A percentile compares a stretch with the other conserved stretches of the same genome.
Conservation (phyloP, 148 eudicot species). For the Rhododendron simsii region DNA sequence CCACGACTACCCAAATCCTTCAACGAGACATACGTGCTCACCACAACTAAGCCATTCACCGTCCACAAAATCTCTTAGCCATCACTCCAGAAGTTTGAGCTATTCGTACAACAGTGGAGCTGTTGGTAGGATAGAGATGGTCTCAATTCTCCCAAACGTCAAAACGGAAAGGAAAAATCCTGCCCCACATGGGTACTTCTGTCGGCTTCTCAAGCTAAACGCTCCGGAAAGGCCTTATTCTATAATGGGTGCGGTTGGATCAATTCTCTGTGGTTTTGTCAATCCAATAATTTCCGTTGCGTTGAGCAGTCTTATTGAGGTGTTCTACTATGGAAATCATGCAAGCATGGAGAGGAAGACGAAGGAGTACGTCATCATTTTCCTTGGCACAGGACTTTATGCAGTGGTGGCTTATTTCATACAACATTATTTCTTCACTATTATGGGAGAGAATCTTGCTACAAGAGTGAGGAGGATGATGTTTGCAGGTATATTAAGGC, state of each 20-base stretch:
- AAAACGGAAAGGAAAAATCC: constrained; percentile 79
- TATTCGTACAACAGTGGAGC: constrained; percentile 88
- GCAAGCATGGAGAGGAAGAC: constrained; percentile 92
- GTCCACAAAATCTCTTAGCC: constrained; percentile 87
- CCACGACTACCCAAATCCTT: constrained; percentile 81
- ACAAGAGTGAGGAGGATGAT: constrained; percentile 97
- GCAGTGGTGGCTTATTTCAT: constrained; percentile 94
- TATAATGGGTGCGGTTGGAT: constrained; percentile 89
- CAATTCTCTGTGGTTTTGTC: constrained; percentile 84
- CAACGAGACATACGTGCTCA: constrained; percentile 75
- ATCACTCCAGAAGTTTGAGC: constrained; percentile 91
- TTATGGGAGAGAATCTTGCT: constrained; percentile 98
- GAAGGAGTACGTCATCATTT: constrained; percentile 88
- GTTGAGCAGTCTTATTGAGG: constrained; percentile 98
- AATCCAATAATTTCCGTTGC: constrained; percentile 92
- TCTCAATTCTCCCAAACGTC: constrained; percentile 45
- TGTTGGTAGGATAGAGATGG: constrained; percentile 90
- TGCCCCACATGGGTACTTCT: constrained; percentile 74
- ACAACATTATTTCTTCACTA: constrained; percentile 95
- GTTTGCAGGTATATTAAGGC: constrained; percentile 72
- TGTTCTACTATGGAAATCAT: constrained; percentile 69
- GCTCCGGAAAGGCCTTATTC: constrained; percentile 99
- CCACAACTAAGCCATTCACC: constrained; percentile 67
- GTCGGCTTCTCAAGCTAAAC: constrained; percentile 73
- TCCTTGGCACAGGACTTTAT: constrained; percentile 87